Conservation (phyloP, 768 basidiomycete genomes). For the Filobasidium wieringae region DNA sequence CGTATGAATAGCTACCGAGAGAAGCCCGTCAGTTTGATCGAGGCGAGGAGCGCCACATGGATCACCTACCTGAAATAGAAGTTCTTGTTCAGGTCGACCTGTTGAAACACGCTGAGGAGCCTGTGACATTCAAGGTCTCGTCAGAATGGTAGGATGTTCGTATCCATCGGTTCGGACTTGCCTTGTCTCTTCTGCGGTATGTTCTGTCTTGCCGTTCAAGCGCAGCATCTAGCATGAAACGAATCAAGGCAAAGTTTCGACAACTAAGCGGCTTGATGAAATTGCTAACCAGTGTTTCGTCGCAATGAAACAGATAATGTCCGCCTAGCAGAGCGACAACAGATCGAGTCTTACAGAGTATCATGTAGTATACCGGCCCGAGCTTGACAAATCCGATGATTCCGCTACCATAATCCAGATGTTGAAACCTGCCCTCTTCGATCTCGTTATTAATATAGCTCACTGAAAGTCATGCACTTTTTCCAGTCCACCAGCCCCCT, state of each 20-base stretch:
- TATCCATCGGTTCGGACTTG: slow-evolving; percentile 11
- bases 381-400: slow-evolving; percentile 72
- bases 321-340: slow-evolving; percentile 89
- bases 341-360: slow-evolving; percentile 75
- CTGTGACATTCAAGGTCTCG: slow-evolving; percentile 30
- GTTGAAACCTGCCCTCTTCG: not conserved
- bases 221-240: slow-evolving; percentile 43
- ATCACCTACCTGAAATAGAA: slow-evolving; percentile 79
- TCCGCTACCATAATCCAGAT: slow-evolving; percentile 16
- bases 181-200: slow-evolving; percentile 72
- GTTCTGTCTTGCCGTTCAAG: slow-evolving; percentile 70
- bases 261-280: not conserved
- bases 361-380: slow-evolving; percentile 92
- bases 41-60: not conserved
- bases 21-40: not conserved
- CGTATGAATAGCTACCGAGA: slow-evolving; percentile 71
- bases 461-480: slow-evolving; percentile 65
- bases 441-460: slow-evolving; percentile 49
- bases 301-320: slow-evolving; percentile 91
- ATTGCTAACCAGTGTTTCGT: slow-evolving; percentile 67
- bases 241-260: not conserved
- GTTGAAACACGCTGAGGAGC: slow-evolving; percentile 79
- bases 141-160: not conserved
- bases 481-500: slow-evolving; percentile 71
- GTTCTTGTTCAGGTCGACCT: slow-evolving; percentile 97